Evolutionary conservation across 148 eudicot genomes (phyloP).

Genomic region (Rhododendron simsii): DNA sequence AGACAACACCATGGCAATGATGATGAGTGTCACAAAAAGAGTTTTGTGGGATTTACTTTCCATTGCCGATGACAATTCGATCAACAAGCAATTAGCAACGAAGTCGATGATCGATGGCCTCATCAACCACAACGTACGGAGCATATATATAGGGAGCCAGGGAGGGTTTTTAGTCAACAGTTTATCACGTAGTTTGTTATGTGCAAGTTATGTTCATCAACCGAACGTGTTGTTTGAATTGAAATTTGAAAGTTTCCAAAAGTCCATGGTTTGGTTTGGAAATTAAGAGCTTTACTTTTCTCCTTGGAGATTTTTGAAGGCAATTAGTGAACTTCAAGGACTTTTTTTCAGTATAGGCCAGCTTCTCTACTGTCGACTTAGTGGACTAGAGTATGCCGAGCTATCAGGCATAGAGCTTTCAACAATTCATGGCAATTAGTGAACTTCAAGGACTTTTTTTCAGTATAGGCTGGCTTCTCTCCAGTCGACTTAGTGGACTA

Average conservation of each 20-base stretch:
- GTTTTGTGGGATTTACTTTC: too few species aligned
- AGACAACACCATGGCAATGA: conserved; percentile 1
- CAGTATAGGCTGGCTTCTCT: background rate
- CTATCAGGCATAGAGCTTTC: too few species aligned
- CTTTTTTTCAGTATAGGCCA: background rate
- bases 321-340: background rate
- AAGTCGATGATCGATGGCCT: too few species aligned
- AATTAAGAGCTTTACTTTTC: background rate
- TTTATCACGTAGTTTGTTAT: background rate
- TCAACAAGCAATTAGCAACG: too few species aligned
- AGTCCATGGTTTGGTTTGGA: background rate
- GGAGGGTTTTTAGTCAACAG: background rate
- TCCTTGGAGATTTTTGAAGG: background rate
- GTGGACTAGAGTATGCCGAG: too few species aligned
- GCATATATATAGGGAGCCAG: background rate
- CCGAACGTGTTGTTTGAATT: background rate
- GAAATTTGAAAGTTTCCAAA: background rate
- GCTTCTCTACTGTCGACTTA: background rate
- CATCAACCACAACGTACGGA: too few species aligned
- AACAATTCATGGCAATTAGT: too few species aligned
- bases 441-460: background rate
- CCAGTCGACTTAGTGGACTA: background rate
- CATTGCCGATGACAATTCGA: too few species aligned
- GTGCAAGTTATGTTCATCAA: background rate
- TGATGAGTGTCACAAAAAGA: background rate